phyloP scores from a whole-genome alignment of 2,329 filamentous ascomycete genomes.

The Didymellaceae sp. region DNA sequence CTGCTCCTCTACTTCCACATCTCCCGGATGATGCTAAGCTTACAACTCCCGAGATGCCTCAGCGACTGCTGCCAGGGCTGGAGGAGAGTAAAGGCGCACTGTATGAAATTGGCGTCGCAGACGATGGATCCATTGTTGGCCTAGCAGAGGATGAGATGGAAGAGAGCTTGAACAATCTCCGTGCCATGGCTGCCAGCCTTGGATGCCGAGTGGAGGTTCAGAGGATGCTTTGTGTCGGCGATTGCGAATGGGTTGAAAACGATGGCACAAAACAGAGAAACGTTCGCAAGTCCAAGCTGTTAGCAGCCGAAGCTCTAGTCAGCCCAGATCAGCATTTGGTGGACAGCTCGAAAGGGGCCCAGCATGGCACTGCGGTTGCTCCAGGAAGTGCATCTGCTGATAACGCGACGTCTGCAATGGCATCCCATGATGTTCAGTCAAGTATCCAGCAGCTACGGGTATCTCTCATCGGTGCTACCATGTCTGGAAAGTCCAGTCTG shows the following conservation, averaged over 20 bases:
- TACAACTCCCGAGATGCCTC: constrained; percentile 60
- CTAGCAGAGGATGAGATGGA: constrained; percentile 89
- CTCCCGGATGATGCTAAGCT: constrained; percentile 74
- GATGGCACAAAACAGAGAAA: constrained; percentile 38
- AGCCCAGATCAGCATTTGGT: constrained; percentile 61
- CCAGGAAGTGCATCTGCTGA: neutral
- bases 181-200: constrained; percentile 89
- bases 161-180: constrained; percentile 84
- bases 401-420: neutral
- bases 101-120: constrained; percentile 95
- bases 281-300: constrained; percentile 61
- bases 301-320: constrained; percentile 91
- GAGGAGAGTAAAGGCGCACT: constrained; percentile 92
- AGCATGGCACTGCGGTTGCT: constrained; percentile 10
- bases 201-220: constrained; percentile 85
- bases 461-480: constrained; percentile 86
- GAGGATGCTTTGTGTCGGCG: constrained; percentile 82
- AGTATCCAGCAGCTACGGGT: constrained; percentile 74
- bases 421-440: constrained; percentile 12
- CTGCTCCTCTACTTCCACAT: constrained; percentile 75
- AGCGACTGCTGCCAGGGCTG: constrained; percentile 71
- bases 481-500: constrained; percentile 90
- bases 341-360: constrained; percentile 21
- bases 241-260: constrained; percentile 75
- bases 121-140: constrained; percentile 90